Evolutionary conservation across 2,329 filamentous ascomycete genomes (phyloP), one percentile per base, ranked within the genome.

Genomic region (Rasamsonia emersonii): DNA sequence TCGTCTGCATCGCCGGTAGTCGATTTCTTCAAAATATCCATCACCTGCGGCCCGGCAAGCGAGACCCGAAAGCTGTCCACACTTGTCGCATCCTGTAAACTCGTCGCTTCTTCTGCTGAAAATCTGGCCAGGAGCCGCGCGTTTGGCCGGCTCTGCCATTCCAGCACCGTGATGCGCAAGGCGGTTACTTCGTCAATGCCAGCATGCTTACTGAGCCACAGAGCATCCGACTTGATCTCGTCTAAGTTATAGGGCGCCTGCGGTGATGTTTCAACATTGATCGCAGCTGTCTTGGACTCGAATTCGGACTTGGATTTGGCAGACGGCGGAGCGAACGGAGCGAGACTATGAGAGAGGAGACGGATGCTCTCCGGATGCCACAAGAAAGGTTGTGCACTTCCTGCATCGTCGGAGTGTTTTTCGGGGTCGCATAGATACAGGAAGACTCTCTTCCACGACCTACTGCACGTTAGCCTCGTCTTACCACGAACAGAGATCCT

Each of bases 251-350:
- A 84, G 35, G 74, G 73, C 24, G 74, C 71, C 46, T 74, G 75
- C 9, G 74, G 65, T 4, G 74, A 74, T 11, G 82, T 77, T 2
- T 84, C 76, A 29, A 86, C 75, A 54, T 93, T 82, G 39, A 95
- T 93, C 4, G 86, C 82, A 14, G 86, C 82, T 1, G 84, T 93
- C 58, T 80, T 86, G 13, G 82, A 82, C 39, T 93, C 82, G 51
- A 93, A 93, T 11, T 74, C 72, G 43, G 73, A 69, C 57, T 79
- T 83, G 18, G 81, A 73, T 47, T 75, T 68, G 31, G 75, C 54
- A 42, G 72, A 76, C 1, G 79, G 67, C 41, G 69, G 49, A 36
- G 73, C 63, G 56, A 89, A 93, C 24, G 79, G 76, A 41, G 70
- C 70, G 49, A 78, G 70, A 16, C 84, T 81, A 34, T 74, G 71